phyloP scores from a whole-genome alignment of 225 moss, liverwort and hornwort species.

The Asterella californica region DNA sequence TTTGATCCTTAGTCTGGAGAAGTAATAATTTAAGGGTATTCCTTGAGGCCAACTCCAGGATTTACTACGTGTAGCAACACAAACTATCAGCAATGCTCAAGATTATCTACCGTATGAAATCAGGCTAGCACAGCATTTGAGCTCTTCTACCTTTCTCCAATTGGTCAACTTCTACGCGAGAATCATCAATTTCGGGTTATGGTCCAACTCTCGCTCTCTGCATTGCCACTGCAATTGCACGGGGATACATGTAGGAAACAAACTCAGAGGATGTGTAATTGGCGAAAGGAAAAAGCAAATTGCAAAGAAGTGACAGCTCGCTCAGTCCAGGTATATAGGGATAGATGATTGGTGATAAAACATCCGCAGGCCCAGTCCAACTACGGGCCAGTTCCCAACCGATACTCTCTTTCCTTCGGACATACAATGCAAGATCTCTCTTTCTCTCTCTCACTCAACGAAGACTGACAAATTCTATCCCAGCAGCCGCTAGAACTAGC shows the following conservation, averaged over 20 bases:
- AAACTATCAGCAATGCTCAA: background rate
- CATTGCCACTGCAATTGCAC: slow-evolving; percentile 6
- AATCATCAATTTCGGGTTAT: slow-evolving; percentile 4
- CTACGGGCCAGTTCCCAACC: slow-evolving; percentile 7
- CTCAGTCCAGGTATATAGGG: background rate
- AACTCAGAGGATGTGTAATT: background rate
- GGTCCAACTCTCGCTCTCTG: background rate
- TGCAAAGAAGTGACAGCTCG: background rate
- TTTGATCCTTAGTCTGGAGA: background rate
- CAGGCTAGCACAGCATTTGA: slow-evolving; percentile 7
- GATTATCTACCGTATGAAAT: background rate
- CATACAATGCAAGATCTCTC: background rate
- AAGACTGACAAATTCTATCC: background rate
- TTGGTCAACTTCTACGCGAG: background rate
- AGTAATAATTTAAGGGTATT: background rate
- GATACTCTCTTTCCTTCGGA: background rate
- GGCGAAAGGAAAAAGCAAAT: background rate
- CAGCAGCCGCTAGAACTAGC: background rate
- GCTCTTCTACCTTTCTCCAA: slow-evolving; percentile 6
- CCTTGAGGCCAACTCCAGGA: background rate
- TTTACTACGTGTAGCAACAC: background rate
- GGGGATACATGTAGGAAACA: background rate
- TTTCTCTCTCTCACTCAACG: no score
- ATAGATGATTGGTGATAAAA: slow-evolving; percentile 1
- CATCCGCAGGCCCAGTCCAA: background rate